These are phyloP conservation scores for Sextonia rubra DNA, from an alignment of 164 flowering plant species.

Conservation along the genomic window DNA sequence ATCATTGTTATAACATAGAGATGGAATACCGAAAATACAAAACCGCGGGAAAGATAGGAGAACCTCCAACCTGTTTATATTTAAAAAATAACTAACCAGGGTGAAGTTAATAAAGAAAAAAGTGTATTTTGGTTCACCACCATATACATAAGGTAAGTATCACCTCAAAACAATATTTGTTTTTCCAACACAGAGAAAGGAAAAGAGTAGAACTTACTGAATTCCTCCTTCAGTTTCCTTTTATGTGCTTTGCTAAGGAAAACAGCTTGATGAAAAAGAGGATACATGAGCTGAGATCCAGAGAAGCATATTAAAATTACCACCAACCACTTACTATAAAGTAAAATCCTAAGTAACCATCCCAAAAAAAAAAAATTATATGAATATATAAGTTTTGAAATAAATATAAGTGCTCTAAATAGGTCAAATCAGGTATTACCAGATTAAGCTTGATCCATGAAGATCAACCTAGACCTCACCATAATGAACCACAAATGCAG, in stretches of 20 bases:
- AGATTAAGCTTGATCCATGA: neutral
- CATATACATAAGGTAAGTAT: neutral
- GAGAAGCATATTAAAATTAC: neutral
- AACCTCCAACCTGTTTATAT: neutral
- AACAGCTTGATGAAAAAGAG: constrained; percentile 47
- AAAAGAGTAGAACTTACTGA: constrained; percentile 40
- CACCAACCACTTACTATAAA: neutral
- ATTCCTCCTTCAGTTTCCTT: constrained; percentile 67
- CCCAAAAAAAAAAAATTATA: too few relatives aligned
- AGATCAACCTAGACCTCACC: neutral
- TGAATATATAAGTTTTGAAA: neutral
- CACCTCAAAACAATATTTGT: neutral
- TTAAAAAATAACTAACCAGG: neutral
- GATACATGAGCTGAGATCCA: constrained; percentile 41
- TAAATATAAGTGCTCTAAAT: neutral
- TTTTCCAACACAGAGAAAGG: neutral
- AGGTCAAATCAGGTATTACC: neutral
- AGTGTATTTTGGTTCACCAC: neutral
- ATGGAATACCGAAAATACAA: neutral
- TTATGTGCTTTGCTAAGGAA: constrained; percentile 58
- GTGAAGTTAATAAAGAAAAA: too few relatives aligned
- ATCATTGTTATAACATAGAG: neutral
- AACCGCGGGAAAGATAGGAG: neutral
- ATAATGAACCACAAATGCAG: neutral
- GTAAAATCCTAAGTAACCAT: neutral